phyloP scores from a whole-genome alignment of 2,329 filamentous ascomycete species.

The Pseudogymnoascus sp. region DNA sequence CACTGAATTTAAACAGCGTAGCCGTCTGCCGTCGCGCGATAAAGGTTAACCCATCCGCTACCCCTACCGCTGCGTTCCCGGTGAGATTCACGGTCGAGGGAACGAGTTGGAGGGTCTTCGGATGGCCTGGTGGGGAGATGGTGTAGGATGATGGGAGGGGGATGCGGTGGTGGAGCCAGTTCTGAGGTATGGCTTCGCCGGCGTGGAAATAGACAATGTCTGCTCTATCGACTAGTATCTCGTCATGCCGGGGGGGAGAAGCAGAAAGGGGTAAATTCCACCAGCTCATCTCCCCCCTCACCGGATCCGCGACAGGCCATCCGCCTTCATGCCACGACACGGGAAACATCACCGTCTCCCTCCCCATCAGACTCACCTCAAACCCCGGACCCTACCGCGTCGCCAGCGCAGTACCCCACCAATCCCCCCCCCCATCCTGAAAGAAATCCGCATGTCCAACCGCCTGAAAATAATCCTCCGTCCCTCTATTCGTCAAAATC shows the following conservation, averaged over 20 bases:
- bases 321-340: conserved; percentile 36
- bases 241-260: background rate
- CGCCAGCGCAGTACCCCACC: conserved; percentile 13
- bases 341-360: conserved; percentile 39
- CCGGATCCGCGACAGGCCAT: conserved; percentile 38
- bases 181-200: background rate
- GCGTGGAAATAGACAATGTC: background rate
- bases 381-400: no score
- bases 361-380: conserved; percentile 20
- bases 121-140: background rate
- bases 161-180: background rate
- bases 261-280: background rate
- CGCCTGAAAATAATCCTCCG: conserved; percentile 36
- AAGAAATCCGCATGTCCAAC: conserved; percentile 41
- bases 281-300: background rate
- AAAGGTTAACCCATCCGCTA: background rate
- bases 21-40: background rate
- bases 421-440: conserved; percentile 28
- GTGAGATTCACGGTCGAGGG: background rate
- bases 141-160: background rate
- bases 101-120: background rate
- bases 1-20: background rate
- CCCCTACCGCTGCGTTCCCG: background rate
- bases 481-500: conserved; percentile 36
- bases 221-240: background rate